These are phyloP conservation scores for Leishmania martiniquensis DNA, from an alignment of 208 protist genomes.

Conservation along the genomic window DNA sequence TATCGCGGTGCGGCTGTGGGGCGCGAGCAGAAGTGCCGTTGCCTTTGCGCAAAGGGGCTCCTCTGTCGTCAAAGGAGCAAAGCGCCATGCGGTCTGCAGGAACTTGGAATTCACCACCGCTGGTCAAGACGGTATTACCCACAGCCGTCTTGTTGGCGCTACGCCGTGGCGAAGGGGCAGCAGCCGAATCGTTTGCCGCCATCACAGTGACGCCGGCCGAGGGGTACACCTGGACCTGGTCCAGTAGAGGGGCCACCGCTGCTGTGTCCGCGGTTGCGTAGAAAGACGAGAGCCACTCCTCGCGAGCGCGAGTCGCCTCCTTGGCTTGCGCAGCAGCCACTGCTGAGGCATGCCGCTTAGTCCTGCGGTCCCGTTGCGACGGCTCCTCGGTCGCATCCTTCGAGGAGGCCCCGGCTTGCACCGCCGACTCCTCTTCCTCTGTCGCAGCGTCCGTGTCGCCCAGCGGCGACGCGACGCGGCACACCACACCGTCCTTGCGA, in stretches of 20 bases:
- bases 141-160: constrained; percentile 11
- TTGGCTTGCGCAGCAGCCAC: background rate
- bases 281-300: constrained; percentile 30
- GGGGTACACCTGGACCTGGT: constrained; percentile 36
- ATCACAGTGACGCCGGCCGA: constrained; percentile 36
- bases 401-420: background rate
- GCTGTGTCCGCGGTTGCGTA: constrained; percentile 20
- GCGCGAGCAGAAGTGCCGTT: constrained; percentile 4
- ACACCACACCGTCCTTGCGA: constrained; percentile 24
- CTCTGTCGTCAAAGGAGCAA: constrained; percentile 26
- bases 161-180: background rate
- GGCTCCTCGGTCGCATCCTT: background rate
- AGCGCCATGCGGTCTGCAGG: constrained; percentile 42
- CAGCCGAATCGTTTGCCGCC: background rate
- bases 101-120: constrained; percentile 59
- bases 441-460: background rate
- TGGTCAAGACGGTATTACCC: constrained; percentile 27
- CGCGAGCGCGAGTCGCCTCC: constrained; percentile 12
- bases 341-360: background rate
- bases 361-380: too few species aligned
- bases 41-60: constrained; percentile 7
- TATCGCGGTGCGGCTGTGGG: background rate
- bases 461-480: constrained; percentile 16
- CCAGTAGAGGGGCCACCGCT: constrained; percentile 26
- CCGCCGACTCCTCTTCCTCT: background rate